Evolutionary conservation across 441 rosid genomes (phyloP), one percentile per base, ranked within the genome.

Genomic region (Adansonia rubrostipa): DNA sequence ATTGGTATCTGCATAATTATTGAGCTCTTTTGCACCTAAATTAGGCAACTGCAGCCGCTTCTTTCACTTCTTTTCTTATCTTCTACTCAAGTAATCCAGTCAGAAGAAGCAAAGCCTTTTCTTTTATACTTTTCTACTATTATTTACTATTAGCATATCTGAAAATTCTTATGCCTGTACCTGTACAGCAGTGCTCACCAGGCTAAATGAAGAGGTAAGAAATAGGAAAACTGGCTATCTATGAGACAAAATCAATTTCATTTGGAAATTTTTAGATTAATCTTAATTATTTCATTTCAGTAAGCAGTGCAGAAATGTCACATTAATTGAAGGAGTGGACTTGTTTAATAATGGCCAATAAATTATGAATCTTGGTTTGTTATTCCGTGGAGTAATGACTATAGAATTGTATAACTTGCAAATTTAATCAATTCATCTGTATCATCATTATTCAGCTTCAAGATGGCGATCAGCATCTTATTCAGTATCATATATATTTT

Each of bases 61-160:
- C 6, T 69, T 69, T 47, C 64, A 22, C n/a, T 53, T 53, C 57
- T n/a, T 56, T 56, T 56, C 58, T 15, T 17, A 8, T 56, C 20
- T 17, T 9, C 11, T 48, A 44, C 22, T 42, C 28, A 17, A 66
- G 51, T 42, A 42, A 42, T 66, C 28, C 69, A 15, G 51, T 66
- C 71, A 68, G 17, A 45, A 45, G 56, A 68, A 68, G 72, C 72
- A 45, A 68, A 44, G 4, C 10, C 73, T 13, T 22, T 66, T 69
- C 17, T 24, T 20, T 48, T 69, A 45, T 9, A 28, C 56, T 68
- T 9, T 67, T 67, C 14, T 22, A 57, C 19, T 57, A 19, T 17
- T 17, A 17, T 57, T 17, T 11, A 22, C 10, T 36, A 36, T 36
- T 15, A 40, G 6, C 36, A 36, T 44, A 47, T 19, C 36, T 68